Percentiles rank a stretch among this genome's conserved stretches.
Evolutionary conservation across 2,329 filamentous ascomycete genomes (phyloP).

Genomic region (Neofusicoccum sp.): DNA sequence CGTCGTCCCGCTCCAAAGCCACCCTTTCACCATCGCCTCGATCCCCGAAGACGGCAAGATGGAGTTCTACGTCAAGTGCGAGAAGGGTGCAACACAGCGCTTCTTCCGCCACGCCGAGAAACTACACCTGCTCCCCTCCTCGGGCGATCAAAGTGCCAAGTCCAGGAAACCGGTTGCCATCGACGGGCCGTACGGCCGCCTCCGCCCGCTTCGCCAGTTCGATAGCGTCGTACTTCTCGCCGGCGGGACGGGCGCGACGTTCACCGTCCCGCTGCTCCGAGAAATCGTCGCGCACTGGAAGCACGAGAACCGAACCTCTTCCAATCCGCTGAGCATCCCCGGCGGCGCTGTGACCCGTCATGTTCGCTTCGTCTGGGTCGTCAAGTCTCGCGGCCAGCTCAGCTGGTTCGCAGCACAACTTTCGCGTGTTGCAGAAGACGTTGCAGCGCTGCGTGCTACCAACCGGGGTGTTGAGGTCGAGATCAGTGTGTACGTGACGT

Average conservation of each 20-base stretch:
- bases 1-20: constrained; percentile 58
- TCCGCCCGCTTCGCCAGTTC: constrained; percentile 56
- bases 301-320: constrained; percentile 22
- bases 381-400: constrained; percentile 54
- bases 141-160: constrained; percentile 24
- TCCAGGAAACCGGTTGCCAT: constrained; percentile 44
- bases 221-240: constrained; percentile 61
- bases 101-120: constrained; percentile 54
- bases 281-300: constrained; percentile 53
- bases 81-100: constrained; percentile 52
- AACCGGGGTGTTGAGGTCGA: constrained; percentile 46
- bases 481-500: constrained; percentile 56
- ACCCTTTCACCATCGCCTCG: constrained; percentile 64
- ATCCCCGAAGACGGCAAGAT: constrained; percentile 55
- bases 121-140: neutral
- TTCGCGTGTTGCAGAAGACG: constrained; percentile 43
- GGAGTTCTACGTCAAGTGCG: constrained; percentile 56
- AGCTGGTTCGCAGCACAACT: constrained; percentile 55
- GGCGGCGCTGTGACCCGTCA: constrained; percentile 45
- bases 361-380: constrained; percentile 58
- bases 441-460: constrained; percentile 38
- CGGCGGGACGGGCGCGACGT: constrained; percentile 60
- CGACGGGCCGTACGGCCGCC: constrained; percentile 54
- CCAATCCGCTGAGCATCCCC: constrained; percentile 18
- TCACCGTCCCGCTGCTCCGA: constrained; percentile 55